phyloP scores from a whole-genome alignment of 169 alveolate genomes.

The Plasmodium gallinaceum region DNA sequence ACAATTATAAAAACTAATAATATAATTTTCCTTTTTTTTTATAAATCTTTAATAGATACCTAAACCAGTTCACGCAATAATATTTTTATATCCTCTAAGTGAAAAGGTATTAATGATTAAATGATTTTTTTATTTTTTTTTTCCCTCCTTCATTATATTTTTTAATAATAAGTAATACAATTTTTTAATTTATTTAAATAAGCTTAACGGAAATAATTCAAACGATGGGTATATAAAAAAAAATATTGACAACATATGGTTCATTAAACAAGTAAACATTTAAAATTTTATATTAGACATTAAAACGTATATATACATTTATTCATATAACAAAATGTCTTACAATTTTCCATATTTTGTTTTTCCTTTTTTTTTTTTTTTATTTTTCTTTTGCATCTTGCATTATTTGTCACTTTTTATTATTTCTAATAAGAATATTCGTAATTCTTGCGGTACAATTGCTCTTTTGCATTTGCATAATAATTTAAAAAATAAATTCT shows the following conservation, averaged over 20 bases:
- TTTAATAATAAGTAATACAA: background rate
- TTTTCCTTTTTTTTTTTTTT: background rate
- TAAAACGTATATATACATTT: background rate
- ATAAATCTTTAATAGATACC: constrained; percentile 48
- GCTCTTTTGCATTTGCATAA: constrained; percentile 50
- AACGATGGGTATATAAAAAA: constrained; percentile 4
- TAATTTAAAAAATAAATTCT: constrained; percentile 38
- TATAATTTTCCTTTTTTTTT: background rate
- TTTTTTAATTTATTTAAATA: background rate
- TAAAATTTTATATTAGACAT: background rate
- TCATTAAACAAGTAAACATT: constrained; percentile 60
- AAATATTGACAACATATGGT: constrained; percentile 26
- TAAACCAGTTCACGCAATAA: constrained; percentile 65
- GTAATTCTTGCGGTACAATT: constrained; percentile 61
- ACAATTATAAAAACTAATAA: background rate
- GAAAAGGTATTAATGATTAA: constrained; percentile 11
- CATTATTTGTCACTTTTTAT: background rate
- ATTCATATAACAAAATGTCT: background rate
- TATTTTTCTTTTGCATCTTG: too few species aligned
- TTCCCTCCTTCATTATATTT: background rate
- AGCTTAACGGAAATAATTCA: background rate
- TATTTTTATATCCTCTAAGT: constrained; percentile 49
- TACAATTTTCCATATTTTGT: constrained; percentile 3
- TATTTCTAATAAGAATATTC: constrained; percentile 28
- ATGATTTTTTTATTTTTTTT: constrained; percentile 36